Evolutionary conservation across 73 alveolate genomes (phyloP).

Genomic region (Halteria grandinella): DNA sequence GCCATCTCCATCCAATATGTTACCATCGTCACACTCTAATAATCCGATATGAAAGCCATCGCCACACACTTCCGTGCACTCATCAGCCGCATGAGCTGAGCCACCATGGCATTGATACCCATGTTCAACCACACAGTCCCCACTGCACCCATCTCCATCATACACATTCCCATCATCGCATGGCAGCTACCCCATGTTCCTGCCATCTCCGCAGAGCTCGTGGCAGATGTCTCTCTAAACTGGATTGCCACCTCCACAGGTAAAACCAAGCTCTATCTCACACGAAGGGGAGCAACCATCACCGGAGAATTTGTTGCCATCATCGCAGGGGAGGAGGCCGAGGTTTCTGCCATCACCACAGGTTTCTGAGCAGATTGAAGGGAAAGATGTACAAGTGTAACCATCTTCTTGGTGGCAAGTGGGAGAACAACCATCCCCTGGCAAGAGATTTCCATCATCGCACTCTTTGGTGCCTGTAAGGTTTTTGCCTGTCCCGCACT

Average conservation of each 20-base stretch:
- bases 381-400: not conserved
- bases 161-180: slow-evolving; percentile 74
- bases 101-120: slow-evolving; percentile 53
- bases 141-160: slow-evolving; percentile 70
- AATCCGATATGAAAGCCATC: slow-evolving; percentile 56
- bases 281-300: slow-evolving; percentile 65
- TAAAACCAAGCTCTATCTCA: slow-evolving; percentile 55
- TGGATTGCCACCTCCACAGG: slow-evolving; percentile 41
- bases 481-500: slow-evolving; percentile 33
- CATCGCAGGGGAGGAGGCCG: slow-evolving; percentile 58
- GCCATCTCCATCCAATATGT: too few species aligned
- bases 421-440: slow-evolving; percentile 34
- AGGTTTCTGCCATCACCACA: slow-evolving; percentile 38
- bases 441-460: slow-evolving; percentile 41
- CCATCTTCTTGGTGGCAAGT: slow-evolving; percentile 18
- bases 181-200: slow-evolving; percentile 30
- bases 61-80: slow-evolving; percentile 64
- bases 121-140: slow-evolving; percentile 57
- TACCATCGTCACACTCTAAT: too few species aligned
- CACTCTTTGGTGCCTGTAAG: not conserved
- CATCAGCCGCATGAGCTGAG: slow-evolving; percentile 5
- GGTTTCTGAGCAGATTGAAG: slow-evolving; percentile 11
- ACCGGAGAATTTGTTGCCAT: slow-evolving; percentile 20
- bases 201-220: slow-evolving; percentile 67
- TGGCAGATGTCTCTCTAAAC: slow-evolving; percentile 39